These are phyloP conservation scores for Alternaria conjuncta DNA, from an alignment of 2,329 filamentous ascomycete species.

Conservation along the genomic window DNA sequence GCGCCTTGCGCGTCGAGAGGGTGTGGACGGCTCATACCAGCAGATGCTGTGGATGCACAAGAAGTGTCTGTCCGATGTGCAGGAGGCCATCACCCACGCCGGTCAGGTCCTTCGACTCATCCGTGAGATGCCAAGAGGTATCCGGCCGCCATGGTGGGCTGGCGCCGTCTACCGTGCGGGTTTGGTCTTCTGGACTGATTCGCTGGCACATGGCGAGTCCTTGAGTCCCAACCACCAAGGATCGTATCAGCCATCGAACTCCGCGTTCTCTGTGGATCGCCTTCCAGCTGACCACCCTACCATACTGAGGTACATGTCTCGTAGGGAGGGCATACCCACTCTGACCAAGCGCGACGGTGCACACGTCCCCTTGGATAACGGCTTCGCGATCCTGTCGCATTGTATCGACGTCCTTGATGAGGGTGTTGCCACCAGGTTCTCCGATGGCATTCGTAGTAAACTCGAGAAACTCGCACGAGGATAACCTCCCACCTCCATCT, in stretches of 20 bases:
- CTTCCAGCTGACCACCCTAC: slow-evolving; percentile 59
- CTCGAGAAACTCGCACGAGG: slow-evolving; percentile 54
- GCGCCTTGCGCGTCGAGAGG: slow-evolving; percentile 67
- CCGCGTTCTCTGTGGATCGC: slow-evolving; percentile 59
- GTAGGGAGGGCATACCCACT: slow-evolving; percentile 60
- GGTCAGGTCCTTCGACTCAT: slow-evolving; percentile 70
- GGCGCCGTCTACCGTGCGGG: slow-evolving; percentile 70
- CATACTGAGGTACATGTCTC: slow-evolving; percentile 60
- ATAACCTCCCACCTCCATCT: slow-evolving; percentile 9
- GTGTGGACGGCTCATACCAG: slow-evolving; percentile 63
- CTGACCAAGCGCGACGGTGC: slow-evolving; percentile 59
- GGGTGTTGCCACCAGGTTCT: slow-evolving; percentile 59
- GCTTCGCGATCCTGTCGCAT: slow-evolving; percentile 57
- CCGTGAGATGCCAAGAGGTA: slow-evolving; percentile 64
- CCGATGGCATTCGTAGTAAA: slow-evolving; percentile 62
- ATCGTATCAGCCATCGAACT: slow-evolving; percentile 41
- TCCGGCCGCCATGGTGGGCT: slow-evolving; percentile 74
- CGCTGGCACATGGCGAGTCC: slow-evolving; percentile 60
- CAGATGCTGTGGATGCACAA: slow-evolving; percentile 63
- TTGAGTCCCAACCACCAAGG: slow-evolving; percentile 44
- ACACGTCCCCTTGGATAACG: slow-evolving; percentile 55
- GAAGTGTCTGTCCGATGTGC: slow-evolving; percentile 67
- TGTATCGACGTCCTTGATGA: slow-evolving; percentile 62
- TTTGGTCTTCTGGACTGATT: slow-evolving; percentile 56
- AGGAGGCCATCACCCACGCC: slow-evolving; percentile 70